Evolutionary conservation across 352 stramenopile species (phyloP).

Genomic region (Globisporangium iwayamae): DNA sequence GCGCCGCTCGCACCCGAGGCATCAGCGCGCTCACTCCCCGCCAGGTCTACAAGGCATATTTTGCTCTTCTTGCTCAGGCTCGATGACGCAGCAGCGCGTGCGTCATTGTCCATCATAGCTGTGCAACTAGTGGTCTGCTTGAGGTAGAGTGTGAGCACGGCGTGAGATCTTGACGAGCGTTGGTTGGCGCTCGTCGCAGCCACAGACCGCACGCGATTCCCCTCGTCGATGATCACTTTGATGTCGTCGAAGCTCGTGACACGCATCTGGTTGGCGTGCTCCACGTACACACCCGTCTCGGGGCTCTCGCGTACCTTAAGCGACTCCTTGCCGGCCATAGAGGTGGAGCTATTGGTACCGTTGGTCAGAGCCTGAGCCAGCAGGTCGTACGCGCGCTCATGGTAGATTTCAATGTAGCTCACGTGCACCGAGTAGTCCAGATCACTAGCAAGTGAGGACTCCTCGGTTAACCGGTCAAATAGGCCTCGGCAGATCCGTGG

Average conservation of each 20-base stretch:
- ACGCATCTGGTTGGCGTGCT: slow-evolving; percentile 44
- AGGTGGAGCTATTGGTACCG: not conserved
- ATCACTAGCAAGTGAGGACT: slow-evolving; percentile 9
- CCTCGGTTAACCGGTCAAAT: slow-evolving; percentile 42
- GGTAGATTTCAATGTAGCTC: slow-evolving; percentile 83
- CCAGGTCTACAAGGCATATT: slow-evolving; percentile 71
- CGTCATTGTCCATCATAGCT: not conserved
- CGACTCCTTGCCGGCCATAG: slow-evolving; percentile 32
- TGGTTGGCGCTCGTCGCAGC: slow-evolving; percentile 41
- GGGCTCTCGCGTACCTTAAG: slow-evolving; percentile 76
- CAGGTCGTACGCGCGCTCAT: slow-evolving; percentile 74
- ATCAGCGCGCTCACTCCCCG: slow-evolving; percentile 61
- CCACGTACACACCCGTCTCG: slow-evolving; percentile 61
- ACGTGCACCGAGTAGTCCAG: slow-evolving; percentile 39
- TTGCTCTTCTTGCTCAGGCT: slow-evolving; percentile 43
- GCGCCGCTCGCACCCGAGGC: slow-evolving; percentile 38
- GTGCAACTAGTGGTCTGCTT: slow-evolving; percentile 21
- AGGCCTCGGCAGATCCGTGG: slow-evolving; percentile 59
- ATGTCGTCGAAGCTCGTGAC: slow-evolving; percentile 53
- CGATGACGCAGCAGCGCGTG: not conserved
- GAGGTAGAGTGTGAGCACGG: slow-evolving; percentile 60
- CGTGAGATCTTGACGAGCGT: slow-evolving; percentile 57
- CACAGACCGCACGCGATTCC: slow-evolving; percentile 53
- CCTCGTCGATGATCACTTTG: slow-evolving; percentile 55
- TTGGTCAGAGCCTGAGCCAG: slow-evolving; percentile 22